phyloP scores from a whole-genome alignment of 306 rosid genomes.

The Gynostemma pentaphyllum region DNA sequence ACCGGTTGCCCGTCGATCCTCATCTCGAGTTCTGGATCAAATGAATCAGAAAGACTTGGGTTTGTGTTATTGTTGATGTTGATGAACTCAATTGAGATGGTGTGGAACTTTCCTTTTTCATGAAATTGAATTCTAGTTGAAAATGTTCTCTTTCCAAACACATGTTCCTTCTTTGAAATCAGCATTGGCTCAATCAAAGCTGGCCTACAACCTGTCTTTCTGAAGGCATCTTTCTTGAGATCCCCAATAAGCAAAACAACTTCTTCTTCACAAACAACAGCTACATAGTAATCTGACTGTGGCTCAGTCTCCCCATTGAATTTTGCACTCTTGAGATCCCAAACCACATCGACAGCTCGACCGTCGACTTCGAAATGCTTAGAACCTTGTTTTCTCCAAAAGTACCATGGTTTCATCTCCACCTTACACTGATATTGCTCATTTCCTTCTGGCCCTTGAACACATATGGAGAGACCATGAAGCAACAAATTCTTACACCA shows the following conservation, averaged over 20 bases:
- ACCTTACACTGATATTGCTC: constrained; percentile 50
- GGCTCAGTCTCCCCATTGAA: constrained; percentile 74
- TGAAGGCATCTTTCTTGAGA: constrained; percentile 61
- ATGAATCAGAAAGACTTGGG: constrained; percentile 21
- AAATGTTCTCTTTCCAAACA: constrained; percentile 59
- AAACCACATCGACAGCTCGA: constrained; percentile 40
- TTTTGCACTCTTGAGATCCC: constrained; percentile 79
- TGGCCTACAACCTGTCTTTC: constrained; percentile 56
- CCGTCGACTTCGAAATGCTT: constrained; percentile 59
- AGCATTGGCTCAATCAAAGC: constrained; percentile 53
- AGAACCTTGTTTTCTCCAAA: constrained; percentile 86
- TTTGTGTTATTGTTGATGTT: constrained; percentile 16
- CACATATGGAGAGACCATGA: constrained; percentile 68
- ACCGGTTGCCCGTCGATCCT: constrained; percentile 63
- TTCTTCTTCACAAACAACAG: constrained; percentile 59
- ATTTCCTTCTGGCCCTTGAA: constrained; percentile 44
- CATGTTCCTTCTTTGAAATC: constrained; percentile 64
- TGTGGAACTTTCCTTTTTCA: constrained; percentile 41
- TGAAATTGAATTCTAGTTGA: constrained; percentile 53
- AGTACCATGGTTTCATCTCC: constrained; percentile 91
- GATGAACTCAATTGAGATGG: constrained; percentile 61
- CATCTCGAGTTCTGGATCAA: constrained; percentile 81
- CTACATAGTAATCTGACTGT: constrained; percentile 57
- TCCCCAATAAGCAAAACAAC: constrained; percentile 70
- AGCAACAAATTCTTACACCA: constrained; percentile 84